These are phyloP conservation scores for Rhytidhysteron rufulum DNA, from an alignment of 2,329 filamentous ascomycete genomes.

Conservation along the genomic window DNA sequence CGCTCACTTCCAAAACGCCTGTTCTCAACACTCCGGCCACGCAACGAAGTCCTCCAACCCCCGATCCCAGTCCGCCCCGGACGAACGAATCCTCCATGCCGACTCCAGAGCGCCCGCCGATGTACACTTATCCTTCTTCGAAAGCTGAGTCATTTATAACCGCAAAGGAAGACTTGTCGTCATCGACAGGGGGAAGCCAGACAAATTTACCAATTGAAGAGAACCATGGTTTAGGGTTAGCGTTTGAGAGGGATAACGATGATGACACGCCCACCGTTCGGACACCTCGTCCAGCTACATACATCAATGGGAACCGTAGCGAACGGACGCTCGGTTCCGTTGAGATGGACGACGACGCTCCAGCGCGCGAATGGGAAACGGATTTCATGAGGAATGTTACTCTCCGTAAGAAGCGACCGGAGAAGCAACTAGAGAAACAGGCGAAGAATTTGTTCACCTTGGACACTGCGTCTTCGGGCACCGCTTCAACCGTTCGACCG, in stretches of 20 bases:
- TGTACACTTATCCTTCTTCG: conserved; percentile 38
- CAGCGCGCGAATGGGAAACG: conserved; percentile 37
- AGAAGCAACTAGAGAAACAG: conserved; percentile 17
- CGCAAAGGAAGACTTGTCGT: conserved; percentile 38
- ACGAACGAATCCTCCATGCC: conserved; percentile 20
- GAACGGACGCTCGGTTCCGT: conserved; percentile 10
- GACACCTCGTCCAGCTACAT: conserved; percentile 1
- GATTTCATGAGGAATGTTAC: conserved; percentile 41
- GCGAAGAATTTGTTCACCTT: conserved; percentile 10
- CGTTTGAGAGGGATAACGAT: conserved; percentile 28
- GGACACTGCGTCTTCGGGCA: conserved; percentile 17
- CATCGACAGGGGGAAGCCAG: conserved; percentile 30
- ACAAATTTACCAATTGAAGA: conserved; percentile 25
- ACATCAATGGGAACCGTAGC: conserved; percentile 6
- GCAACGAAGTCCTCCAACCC: conserved; percentile 37
- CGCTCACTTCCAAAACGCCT: conserved; percentile 37
- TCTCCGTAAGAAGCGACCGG: conserved; percentile 32
- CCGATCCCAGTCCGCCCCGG: conserved; percentile 34
- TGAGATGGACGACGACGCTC: conserved; percentile 20
- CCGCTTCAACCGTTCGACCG: conserved; percentile 16
- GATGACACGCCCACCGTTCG: conserved; percentile 30
- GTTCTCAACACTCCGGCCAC: conserved; percentile 40
- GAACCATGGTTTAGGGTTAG: conserved; percentile 31
- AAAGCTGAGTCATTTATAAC: conserved; percentile 46
- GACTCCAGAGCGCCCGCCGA: conserved; percentile 20